These are phyloP conservation scores for Erodium trifolium DNA, from an alignment of 441 rosid genomes.

Conservation along the genomic window DNA sequence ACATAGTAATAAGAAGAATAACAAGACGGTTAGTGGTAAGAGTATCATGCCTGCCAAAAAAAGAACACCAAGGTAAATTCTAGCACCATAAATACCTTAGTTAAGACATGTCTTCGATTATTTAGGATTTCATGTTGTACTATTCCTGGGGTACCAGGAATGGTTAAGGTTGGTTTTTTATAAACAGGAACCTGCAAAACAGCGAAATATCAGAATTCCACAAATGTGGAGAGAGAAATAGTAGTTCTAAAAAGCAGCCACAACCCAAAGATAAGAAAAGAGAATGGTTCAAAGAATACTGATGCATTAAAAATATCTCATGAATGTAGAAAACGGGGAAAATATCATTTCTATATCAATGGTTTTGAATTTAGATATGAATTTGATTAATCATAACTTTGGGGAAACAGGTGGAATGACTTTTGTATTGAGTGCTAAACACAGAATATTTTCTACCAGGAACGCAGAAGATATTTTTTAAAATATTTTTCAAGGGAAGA, in stretches of 20 bases:
- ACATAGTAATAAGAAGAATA: background rate
- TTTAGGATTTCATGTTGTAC: conserved; percentile 95
- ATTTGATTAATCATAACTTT: background rate
- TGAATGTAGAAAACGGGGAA: too few species aligned
- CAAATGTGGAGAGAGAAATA: conserved; percentile 3
- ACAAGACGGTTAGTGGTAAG: background rate
- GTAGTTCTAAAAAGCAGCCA: background rate
- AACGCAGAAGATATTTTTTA: background rate
- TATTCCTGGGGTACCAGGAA: conserved; percentile 86
- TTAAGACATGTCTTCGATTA: conserved; percentile 88
- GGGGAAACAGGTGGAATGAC: background rate
- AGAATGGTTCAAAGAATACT: background rate
- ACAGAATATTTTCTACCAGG: background rate
- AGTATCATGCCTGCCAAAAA: background rate
- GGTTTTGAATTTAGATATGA: background rate
- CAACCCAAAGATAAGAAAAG: background rate
- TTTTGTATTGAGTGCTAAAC: conserved; percentile 5
- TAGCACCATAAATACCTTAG: conserved; percentile 49
- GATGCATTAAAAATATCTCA: conserved; percentile 2
- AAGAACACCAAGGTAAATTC: conserved; percentile 1
- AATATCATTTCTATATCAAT: background rate
- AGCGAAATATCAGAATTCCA: conserved; percentile 8
- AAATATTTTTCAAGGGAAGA: background rate
- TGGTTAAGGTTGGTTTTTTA: conserved; percentile 64
- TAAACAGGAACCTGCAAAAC: conserved; percentile 60